phyloP scores from a whole-genome alignment of 768 basidiomycete species.

The Leccinum subgranulosum region DNA sequence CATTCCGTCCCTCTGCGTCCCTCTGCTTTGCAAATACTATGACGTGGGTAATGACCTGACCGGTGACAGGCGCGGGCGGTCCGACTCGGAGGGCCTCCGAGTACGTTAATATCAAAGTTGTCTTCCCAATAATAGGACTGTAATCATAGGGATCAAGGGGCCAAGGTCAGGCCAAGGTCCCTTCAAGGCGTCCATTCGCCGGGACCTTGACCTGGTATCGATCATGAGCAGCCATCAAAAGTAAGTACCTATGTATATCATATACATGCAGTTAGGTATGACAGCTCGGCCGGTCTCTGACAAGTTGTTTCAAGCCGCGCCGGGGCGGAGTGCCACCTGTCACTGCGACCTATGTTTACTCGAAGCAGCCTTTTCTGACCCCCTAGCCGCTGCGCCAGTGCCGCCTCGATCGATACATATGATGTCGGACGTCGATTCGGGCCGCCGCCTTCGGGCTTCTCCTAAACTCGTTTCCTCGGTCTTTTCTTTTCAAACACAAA shows the following conservation, averaged over 20 bases:
- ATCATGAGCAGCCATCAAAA: background rate
- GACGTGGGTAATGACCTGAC: background rate
- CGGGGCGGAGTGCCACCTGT: background rate
- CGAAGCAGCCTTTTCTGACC: background rate
- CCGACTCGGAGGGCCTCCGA: background rate
- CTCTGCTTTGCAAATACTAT: background rate
- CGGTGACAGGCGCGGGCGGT: background rate
- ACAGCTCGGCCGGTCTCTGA: background rate
- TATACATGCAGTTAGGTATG: background rate
- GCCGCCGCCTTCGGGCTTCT: background rate
- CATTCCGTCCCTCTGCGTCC: background rate
- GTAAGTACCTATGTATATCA: background rate
- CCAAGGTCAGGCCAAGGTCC: background rate
- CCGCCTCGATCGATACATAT: background rate
- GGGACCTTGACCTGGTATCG: background rate
- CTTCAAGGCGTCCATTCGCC: background rate
- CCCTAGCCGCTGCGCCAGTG: background rate
- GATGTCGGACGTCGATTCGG: background rate
- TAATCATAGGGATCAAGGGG: background rate
- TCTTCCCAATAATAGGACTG: background rate
- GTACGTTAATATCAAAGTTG: background rate
- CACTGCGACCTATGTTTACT: background rate
- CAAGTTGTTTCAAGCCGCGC: background rate
- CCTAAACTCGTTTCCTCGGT: background rate
- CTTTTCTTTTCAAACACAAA: background rate